Conservation (phyloP, 495 filamentous ascomycete genomes). For the Talaromyces ruber region DNA sequence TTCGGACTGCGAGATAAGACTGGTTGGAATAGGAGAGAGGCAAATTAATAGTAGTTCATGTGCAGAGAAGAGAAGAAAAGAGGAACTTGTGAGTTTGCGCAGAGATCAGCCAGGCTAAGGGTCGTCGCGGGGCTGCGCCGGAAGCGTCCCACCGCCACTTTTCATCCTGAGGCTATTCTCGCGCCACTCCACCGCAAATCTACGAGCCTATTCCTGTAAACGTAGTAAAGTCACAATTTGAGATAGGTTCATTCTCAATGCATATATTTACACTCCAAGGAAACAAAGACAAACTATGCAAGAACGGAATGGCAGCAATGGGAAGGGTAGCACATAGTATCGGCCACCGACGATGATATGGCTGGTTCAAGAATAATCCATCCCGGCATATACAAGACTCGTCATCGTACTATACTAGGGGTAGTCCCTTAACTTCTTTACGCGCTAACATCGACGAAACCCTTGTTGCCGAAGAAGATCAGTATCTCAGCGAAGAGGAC, state of each 20-base stretch:
- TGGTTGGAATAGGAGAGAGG: background rate
- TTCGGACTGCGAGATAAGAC: background rate
- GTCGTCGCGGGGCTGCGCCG: background rate
- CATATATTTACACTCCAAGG: background rate
- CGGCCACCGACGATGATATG: background rate
- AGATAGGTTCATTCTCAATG: background rate
- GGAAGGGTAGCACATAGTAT: background rate
- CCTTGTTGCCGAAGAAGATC: conserved; percentile 13
- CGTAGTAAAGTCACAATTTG: background rate
- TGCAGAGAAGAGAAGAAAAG: background rate
- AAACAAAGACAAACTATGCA: background rate
- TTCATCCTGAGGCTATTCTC: conserved; percentile 1
- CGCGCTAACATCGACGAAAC: background rate
- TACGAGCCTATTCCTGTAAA: background rate
- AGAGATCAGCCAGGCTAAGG: background rate
- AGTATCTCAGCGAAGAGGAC: conserved; percentile 26
- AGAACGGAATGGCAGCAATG: background rate
- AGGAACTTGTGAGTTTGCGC: background rate
- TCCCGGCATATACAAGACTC: background rate
- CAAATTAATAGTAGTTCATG: background rate
- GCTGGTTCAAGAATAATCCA: background rate
- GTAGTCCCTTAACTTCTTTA: background rate
- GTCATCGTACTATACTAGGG: background rate
- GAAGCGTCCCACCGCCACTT: conserved; percentile 5
- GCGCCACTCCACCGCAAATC: background rate